These are phyloP conservation scores for Thalassiosira profunda DNA, from an alignment of 108 stramenopile genomes.

Conservation along the genomic window DNA sequence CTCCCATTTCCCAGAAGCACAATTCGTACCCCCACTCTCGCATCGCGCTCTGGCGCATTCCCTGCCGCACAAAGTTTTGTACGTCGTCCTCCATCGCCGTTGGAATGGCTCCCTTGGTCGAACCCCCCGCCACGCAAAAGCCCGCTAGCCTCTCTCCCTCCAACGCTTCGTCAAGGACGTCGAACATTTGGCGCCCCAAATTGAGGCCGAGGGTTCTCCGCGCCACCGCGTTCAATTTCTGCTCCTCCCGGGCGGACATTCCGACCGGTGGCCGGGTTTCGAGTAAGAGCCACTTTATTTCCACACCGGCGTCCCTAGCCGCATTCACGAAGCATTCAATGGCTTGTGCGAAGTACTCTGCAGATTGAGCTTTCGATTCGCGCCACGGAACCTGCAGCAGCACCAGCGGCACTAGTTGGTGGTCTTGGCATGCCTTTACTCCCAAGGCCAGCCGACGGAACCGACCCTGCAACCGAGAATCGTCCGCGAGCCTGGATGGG, in stretches of 20 bases:
- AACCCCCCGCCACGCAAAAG: neutral
- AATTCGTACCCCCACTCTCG: conserved; percentile 1
- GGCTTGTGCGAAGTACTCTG: neutral
- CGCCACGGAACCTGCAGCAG: neutral
- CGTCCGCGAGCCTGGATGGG: neutral
- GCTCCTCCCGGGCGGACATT: conserved; percentile 12
- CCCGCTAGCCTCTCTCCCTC: neutral
- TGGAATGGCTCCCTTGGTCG: neutral
- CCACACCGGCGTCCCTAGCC: neutral
- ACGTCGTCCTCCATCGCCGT: neutral
- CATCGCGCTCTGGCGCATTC: neutral
- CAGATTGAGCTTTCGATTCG: neutral
- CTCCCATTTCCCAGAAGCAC: conserved; percentile 8
- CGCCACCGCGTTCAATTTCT: neutral
- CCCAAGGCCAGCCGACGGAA: neutral
- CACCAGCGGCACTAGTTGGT: neutral
- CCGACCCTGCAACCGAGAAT: neutral
- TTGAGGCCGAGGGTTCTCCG: neutral
- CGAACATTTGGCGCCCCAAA: neutral
- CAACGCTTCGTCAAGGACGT: neutral
- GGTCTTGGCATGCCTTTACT: neutral
- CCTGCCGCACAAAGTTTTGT: conserved; percentile 3
- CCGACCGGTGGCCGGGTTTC: conserved; percentile 30
- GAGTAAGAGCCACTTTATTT: neutral
- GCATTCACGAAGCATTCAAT: neutral